These are phyloP conservation scores for Moringa oleifera DNA, from an alignment of 345 rosid species.

Conservation along the genomic window DNA sequence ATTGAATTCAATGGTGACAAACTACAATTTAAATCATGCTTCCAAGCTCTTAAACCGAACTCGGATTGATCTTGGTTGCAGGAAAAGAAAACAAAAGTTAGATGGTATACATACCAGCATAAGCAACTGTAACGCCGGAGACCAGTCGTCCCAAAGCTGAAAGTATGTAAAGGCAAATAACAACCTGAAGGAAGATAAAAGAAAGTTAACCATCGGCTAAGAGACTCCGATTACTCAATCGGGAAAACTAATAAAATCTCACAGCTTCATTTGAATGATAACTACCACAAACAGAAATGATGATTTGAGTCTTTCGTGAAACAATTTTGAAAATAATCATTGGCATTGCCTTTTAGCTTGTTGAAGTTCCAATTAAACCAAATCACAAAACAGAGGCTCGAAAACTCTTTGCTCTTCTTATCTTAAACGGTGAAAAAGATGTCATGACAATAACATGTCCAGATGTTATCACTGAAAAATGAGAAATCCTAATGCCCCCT, in stretches of 20 bases:
- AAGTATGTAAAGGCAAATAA: conserved; percentile 61
- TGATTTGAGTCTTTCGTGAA: no score
- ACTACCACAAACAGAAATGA: neutral
- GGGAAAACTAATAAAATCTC: neutral
- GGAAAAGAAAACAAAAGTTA: neutral
- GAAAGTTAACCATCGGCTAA: neutral
- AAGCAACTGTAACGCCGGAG: conserved; percentile 84
- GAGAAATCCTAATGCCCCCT: no score
- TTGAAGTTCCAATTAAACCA: no score
- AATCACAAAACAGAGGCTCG: no score
- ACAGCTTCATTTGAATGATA: neutral
- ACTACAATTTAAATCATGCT: neutral
- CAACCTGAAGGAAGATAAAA: conserved; percentile 49
- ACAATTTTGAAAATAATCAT: no score
- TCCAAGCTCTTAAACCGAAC: conserved; percentile 2
- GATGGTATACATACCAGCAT: conserved; percentile 62
- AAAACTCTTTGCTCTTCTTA: no score
- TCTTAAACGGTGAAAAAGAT: no score
- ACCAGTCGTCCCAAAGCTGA: conserved; percentile 74
- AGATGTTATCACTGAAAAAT: no score
- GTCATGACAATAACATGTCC: no score
- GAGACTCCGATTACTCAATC: neutral
- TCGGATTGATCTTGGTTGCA: neutral
- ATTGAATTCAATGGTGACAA: conserved; percentile 1
- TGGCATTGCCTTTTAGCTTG: no score